Evolutionary conservation across 495 filamentous ascomycete genomes (phyloP).

Genomic region (Cairneyella variabilis): DNA sequence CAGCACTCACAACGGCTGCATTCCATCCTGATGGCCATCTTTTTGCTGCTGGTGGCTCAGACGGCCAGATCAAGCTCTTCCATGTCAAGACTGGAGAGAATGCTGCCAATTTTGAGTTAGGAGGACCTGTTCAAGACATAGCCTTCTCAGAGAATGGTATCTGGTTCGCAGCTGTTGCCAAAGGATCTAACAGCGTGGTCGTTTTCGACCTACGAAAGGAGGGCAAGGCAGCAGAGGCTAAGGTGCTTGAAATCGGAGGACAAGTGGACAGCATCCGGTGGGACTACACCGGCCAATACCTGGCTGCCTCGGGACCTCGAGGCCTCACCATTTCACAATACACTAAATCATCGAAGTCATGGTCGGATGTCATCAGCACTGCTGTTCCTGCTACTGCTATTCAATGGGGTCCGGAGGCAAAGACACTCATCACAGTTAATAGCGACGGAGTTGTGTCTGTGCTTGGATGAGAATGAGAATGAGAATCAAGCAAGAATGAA

Average conservation of each 20-base stretch:
- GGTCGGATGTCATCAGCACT: slow-evolving; percentile 80
- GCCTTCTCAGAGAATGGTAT: slow-evolving; percentile 97
- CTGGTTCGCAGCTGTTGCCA: slow-evolving; percentile 78
- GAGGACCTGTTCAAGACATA: slow-evolving; percentile 64
- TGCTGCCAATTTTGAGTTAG: slow-evolving; percentile 66
- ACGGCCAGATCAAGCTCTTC: slow-evolving; percentile 80
- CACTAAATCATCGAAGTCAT: slow-evolving; percentile 73
- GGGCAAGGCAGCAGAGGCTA: slow-evolving; percentile 67
- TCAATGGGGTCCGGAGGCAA: slow-evolving; percentile 73
- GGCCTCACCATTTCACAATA: slow-evolving; percentile 87
- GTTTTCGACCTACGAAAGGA: slow-evolving; percentile 91
- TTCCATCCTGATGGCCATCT: slow-evolving; percentile 97
- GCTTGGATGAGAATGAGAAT: slow-evolving; percentile 20
- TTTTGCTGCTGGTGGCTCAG: slow-evolving; percentile 73
- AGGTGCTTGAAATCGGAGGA: slow-evolving; percentile 78
- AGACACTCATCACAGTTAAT: slow-evolving; percentile 68
- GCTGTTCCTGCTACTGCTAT: slow-evolving; percentile 70
- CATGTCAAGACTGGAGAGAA: slow-evolving; percentile 69
- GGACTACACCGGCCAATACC: slow-evolving; percentile 95
- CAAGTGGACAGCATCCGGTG: slow-evolving; percentile 68
- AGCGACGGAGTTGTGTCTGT: slow-evolving; percentile 60
- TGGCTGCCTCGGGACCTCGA: slow-evolving; percentile 75
- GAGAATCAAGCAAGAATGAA: too few relatives aligned
- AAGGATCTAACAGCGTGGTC: slow-evolving; percentile 68
- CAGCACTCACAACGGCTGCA: slow-evolving; percentile 71